Evolutionary conservation across 2,329 filamentous ascomycete genomes (phyloP).

Genomic region (Cephalotrichum gorgonifer): DNA sequence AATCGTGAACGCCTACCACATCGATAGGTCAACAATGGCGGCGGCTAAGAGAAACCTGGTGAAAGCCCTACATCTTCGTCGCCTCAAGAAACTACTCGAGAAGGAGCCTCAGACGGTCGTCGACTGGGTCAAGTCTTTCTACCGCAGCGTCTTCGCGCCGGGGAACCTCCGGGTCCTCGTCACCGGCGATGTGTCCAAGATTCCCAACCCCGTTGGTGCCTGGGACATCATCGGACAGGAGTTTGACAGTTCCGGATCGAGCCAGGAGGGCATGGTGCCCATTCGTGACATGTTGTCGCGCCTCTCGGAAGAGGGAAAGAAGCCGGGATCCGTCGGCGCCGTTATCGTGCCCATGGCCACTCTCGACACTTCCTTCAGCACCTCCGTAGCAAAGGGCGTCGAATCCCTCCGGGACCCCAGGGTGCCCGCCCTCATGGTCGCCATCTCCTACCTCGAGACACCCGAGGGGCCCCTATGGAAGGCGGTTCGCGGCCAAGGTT

Average conservation of each 20-base stretch:
- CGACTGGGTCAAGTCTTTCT: slow-evolving; percentile 65
- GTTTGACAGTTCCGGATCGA: slow-evolving; percentile 30
- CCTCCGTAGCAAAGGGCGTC: slow-evolving; percentile 65
- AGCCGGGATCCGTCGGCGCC: slow-evolving; percentile 62
- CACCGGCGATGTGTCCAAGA: slow-evolving; percentile 65
- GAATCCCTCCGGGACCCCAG: slow-evolving; percentile 65
- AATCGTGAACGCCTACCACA: slow-evolving; percentile 69
- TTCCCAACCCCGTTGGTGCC: slow-evolving; percentile 63
- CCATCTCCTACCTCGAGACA: slow-evolving; percentile 81
- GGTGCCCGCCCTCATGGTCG: slow-evolving; percentile 77
- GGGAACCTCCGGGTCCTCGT: slow-evolving; percentile 81
- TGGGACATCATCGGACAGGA: slow-evolving; percentile 58
- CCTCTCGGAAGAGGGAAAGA: slow-evolving; percentile 65
- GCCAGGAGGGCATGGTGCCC: slow-evolving; percentile 47
- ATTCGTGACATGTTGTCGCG: slow-evolving; percentile 60
- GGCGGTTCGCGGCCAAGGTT: slow-evolving; percentile 81
- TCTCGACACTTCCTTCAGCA: slow-evolving; percentile 83
- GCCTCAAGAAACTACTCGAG: slow-evolving; percentile 70
- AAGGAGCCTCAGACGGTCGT: slow-evolving; percentile 68
- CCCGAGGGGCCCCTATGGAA: slow-evolving; percentile 93
- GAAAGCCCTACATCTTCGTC: slow-evolving; percentile 77
- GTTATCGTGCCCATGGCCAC: slow-evolving; percentile 84
- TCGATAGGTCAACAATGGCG: slow-evolving; percentile 63
- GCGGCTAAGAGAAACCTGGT: slow-evolving; percentile 76
- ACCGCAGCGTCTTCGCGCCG: slow-evolving; percentile 66